A percentile compares a stretch with the other conserved stretches of the same genome.
These are phyloP conservation scores for Penicillium capsulatum DNA, from an alignment of 2,329 filamentous ascomycete genomes.

Conservation along the genomic window DNA sequence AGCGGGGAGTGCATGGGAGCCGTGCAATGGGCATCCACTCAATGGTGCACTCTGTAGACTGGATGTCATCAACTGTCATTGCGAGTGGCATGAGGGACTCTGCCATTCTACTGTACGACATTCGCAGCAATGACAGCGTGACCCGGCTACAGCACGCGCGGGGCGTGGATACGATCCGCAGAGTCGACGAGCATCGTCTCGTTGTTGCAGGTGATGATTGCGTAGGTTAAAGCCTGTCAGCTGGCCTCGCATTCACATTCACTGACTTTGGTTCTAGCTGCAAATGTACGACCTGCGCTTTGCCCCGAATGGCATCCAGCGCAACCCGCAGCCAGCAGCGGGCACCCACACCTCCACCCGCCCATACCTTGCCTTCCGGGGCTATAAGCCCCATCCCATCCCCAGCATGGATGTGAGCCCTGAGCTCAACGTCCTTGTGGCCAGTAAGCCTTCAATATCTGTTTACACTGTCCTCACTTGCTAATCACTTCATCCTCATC, in stretches of 20 bases:
- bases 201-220: constrained; percentile 33
- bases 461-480: not conserved
- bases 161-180: constrained; percentile 33
- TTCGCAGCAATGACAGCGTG: constrained; percentile 31
- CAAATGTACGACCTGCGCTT: constrained; percentile 43
- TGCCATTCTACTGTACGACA: constrained; percentile 34
- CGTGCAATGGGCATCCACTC: constrained; percentile 20
- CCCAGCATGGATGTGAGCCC: constrained; percentile 37
- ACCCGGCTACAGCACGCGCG: constrained; percentile 34
- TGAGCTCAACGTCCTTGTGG: constrained; percentile 38
- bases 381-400: constrained; percentile 27
- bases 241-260: not conserved
- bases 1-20: no score
- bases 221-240: constrained; percentile 23
- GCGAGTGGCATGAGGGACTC: constrained; percentile 36
- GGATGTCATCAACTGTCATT: constrained; percentile 36
- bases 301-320: constrained; percentile 25
- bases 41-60: constrained; percentile 36
- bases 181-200: constrained; percentile 34
- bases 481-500: not conserved
- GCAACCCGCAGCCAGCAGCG: constrained; percentile 27
- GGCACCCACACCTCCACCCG: constrained; percentile 27
- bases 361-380: constrained; percentile 36
- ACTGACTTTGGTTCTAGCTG: no score
- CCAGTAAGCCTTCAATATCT: constrained; percentile 28